phyloP scores from a whole-genome alignment of 306 rosid genomes.

The Malus sieversii region DNA sequence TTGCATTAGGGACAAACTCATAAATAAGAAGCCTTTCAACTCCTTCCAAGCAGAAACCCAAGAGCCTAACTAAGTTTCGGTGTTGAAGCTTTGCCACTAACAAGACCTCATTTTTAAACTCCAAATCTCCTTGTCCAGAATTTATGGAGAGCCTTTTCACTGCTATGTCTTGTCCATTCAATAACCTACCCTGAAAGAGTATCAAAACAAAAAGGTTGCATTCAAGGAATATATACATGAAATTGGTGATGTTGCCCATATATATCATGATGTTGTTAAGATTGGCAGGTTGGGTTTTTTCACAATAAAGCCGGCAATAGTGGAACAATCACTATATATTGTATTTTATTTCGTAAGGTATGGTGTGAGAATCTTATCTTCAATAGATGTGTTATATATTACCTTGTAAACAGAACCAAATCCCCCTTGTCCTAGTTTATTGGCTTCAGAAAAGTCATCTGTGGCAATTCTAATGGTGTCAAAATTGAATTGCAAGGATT shows the following conservation, averaged over 20 bases:
- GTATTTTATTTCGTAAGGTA: too few relatives aligned
- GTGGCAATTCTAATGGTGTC: slow-evolving; percentile 25
- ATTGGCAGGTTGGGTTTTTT: too few relatives aligned
- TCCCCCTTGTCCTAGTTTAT: slow-evolving; percentile 41
- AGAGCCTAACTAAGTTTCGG: slow-evolving; percentile 33
- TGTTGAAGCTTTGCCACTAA: slow-evolving; percentile 40
- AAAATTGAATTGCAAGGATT: slow-evolving; percentile 11
- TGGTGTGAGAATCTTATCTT: too few relatives aligned
- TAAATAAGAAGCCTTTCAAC: slow-evolving; percentile 33
- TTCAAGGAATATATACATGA: too few relatives aligned
- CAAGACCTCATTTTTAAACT: slow-evolving; percentile 35
- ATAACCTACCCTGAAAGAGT: too few relatives aligned
- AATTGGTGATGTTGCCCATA: too few relatives aligned
- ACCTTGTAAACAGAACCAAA: slow-evolving; percentile 45
- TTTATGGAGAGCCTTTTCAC: too few relatives aligned
- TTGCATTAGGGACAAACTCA: slow-evolving; percentile 35
- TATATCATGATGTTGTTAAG: too few relatives aligned
- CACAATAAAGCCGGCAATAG: too few relatives aligned
- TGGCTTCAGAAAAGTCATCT: slow-evolving; percentile 28
- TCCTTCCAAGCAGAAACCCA: slow-evolving; percentile 37
- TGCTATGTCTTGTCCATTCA: too few relatives aligned
- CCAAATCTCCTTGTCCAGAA: slow-evolving; percentile 33
- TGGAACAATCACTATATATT: too few relatives aligned
- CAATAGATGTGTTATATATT: too few relatives aligned
- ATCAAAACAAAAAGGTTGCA: background rate